Evolutionary conservation across 495 filamentous ascomycete genomes (phyloP), one percentile per base, ranked within the genome.

Genomic region (Elaphomyces granulatus): DNA sequence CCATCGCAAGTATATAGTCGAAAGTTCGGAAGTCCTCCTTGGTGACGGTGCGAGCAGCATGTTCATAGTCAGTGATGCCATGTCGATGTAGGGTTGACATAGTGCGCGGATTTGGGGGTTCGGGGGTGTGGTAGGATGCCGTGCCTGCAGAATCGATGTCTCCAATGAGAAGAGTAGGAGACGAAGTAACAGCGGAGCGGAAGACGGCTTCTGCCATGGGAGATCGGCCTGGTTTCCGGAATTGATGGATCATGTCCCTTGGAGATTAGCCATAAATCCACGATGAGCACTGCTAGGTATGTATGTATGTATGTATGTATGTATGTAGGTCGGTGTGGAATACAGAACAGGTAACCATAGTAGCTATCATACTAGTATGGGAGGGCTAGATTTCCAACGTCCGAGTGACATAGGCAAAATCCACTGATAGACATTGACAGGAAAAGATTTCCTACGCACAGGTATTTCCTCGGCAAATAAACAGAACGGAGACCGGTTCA

Each of bases 201-300:
- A 98, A 95, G 43, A 90, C 81, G 31, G 79, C 90, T 66, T 95
- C 88, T 21, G 87, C 86, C 90, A 98, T 96, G 2, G 90, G 81
- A 2, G 87, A 94, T 19, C 75, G 71, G 45, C 71, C 64, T 72
- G 37, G 23, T 28, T 28, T 6, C 23, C 23, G 23, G 6, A 6
- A 6, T 28, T 28, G 23, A n/a, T n/a, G n/a, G n/a, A n/a, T n/a
- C n/a, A n/a, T n/a, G n/a, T n/a, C n/a, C n/a, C n/a, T n/a, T n/a
- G n/a, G n/a, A n/a, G n/a, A n/a, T n/a, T n/a, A n/a, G n/a, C n/a
- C n/a, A n/a, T n/a, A n/a, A 28, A 12, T 28, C 12, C 6, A 12
- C 12, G 12, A 28, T 28, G 23, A 6, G 6, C 23, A 28, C 12
- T 28, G 23, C 23, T 28, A 12, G 23, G 6, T 12, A 28, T 28